Evolutionary conservation across 83 land plant species (phyloP).

Genomic region (Picea engelmannii): DNA sequence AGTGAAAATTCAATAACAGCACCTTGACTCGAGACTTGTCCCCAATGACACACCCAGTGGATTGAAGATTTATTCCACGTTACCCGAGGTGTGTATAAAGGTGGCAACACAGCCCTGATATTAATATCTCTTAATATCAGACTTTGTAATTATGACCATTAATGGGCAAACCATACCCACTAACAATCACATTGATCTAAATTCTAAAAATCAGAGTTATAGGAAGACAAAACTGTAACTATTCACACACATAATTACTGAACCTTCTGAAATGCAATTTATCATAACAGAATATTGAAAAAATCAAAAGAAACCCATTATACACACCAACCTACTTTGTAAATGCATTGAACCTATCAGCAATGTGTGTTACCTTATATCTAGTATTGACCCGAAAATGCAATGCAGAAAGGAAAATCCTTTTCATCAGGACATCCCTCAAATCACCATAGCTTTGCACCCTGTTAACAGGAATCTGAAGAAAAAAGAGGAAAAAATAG

Average conservation of each 20-base stretch:
- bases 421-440: constrained; percentile 91
- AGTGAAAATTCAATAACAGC: too few relatives aligned
- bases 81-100: too few relatives aligned
- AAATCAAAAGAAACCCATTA: background rate
- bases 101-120: too few relatives aligned
- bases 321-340: background rate
- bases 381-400: constrained; percentile 97
- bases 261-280: background rate
- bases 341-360: background rate
- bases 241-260: background rate
- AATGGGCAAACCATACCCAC: too few relatives aligned
- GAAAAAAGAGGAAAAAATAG: background rate
- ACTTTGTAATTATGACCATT: too few relatives aligned
- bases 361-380: constrained; percentile 70
- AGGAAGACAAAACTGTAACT: too few relatives aligned
- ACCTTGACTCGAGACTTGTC: too few relatives aligned
- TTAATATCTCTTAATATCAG: too few relatives aligned
- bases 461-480: constrained; percentile 84
- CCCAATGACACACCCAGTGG: too few relatives aligned
- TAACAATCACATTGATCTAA: too few relatives aligned
- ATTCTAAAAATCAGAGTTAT: too few relatives aligned
- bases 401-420: constrained; percentile 92
- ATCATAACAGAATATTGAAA: background rate
- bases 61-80: too few relatives aligned
- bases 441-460: constrained; percentile 85